phyloP scores from a whole-genome alignment of 2,329 filamentous ascomycete genomes.

The Fusarium citri region DNA sequence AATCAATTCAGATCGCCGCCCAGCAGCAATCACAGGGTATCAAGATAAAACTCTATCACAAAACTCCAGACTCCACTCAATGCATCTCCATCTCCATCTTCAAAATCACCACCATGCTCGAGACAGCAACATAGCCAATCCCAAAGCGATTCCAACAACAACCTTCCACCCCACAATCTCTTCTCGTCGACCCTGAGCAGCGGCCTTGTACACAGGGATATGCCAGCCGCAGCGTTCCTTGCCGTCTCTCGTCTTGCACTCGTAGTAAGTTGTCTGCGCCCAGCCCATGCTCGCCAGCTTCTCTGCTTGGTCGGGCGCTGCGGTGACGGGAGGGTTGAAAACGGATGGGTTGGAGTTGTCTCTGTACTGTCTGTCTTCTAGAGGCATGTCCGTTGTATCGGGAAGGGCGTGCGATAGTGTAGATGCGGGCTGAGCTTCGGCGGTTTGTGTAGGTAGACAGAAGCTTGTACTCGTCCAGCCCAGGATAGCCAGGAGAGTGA shows the following conservation, averaged over 20 bases:
- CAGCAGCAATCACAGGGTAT: conserved; percentile 37
- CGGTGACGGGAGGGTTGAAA: conserved; percentile 49
- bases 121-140: conserved; percentile 19
- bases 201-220: conserved; percentile 49
- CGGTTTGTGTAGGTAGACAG: conserved; percentile 32
- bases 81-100: conserved; percentile 3
- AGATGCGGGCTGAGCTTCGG: conserved; percentile 14
- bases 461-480: conserved; percentile 13
- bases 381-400: conserved; percentile 14
- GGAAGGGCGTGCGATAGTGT: conserved; percentile 8
- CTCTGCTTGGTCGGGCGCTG: conserved; percentile 48
- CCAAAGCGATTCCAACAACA: conserved; percentile 25
- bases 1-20: conserved; percentile 18
- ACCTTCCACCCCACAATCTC: conserved; percentile 38
- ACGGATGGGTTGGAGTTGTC: conserved; percentile 38
- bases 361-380: conserved; percentile 24
- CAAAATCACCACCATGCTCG: conserved; percentile 11
- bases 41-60: conserved; percentile 25
- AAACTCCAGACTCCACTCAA: conserved; percentile 34
- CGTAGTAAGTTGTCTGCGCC: conserved; percentile 51
- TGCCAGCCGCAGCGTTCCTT: conserved; percentile 53
- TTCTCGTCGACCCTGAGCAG: conserved; percentile 36
- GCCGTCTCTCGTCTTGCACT: conserved; percentile 49
- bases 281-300: conserved; percentile 48
- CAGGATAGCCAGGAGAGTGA: conserved; percentile 15